Evolutionary conservation across 345 rosid species (phyloP), one percentile per base, ranked within the genome.

Genomic region (Eutrema japonicum): DNA sequence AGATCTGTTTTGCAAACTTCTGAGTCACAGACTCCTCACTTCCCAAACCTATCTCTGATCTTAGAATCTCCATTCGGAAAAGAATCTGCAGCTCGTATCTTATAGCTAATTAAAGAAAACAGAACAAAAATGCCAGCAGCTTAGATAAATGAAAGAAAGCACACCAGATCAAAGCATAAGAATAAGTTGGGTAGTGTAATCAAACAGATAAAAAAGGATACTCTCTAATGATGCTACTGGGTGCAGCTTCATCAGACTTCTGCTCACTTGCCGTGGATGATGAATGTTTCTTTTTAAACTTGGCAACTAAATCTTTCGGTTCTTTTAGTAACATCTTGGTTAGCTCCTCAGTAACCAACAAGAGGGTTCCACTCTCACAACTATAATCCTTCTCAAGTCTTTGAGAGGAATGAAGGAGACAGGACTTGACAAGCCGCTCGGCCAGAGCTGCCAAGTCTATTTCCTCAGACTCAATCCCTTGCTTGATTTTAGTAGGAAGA

Each of bases 61-160:
- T 95, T 69, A 95, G 80, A 70, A 92, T 95, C 80, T 90, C 99
- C 97, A 95, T 86, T 7, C 99, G 89, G 64, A 92, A 88, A 70
- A 95, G 83, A 72, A 95, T 90, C 81, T 95, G 97, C 77, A 90
- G 61, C 85, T 95, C 99, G 54, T 83, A 90, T 74, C 99, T 94
- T 76, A 38, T 69, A 71, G 74, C 49, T 42, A 42, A 71, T 85
- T 85, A 89, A 89, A 85, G 93, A 84, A 85, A 84, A 49, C 65
- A 45, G 53, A 35, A 32, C 38, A 42, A 55, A 10, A 18, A 50
- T 67, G 58, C 72, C 37, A 57, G 57, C 64, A 42, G 40, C 32
- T 55, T 16, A 63, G 54, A 37, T 50, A 16, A 30, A 32, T 10
- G 51, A 35, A 37, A 56, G 52, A 36, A 68, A 67, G 61, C 55